Percentiles rank a stretch among this genome's conserved stretches.
Evolutionary conservation across 306 rosid genomes (phyloP).

Genomic region (Lathyrus tuberosus): DNA sequence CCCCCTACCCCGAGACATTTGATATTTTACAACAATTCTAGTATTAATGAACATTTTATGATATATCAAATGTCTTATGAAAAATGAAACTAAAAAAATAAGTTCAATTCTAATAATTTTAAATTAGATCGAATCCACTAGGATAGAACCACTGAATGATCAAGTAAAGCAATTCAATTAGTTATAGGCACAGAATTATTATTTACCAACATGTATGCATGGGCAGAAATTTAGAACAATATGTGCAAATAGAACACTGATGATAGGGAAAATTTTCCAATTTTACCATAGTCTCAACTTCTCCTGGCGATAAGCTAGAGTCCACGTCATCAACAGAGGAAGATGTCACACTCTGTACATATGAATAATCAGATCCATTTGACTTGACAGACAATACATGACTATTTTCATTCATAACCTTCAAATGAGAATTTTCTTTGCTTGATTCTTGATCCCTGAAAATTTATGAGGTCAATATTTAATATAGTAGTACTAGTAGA

Average conservation of each 20-base stretch:
- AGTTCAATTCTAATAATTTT: no score
- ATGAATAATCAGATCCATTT: conserved; percentile 49
- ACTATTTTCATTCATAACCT: conserved; percentile 40
- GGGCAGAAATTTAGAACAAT: conserved; percentile 25
- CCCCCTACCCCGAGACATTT: no score
- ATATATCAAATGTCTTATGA: no score
- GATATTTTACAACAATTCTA: no score
- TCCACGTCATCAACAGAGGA: conserved; percentile 49
- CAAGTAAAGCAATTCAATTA: no score
- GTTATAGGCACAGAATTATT: neutral
- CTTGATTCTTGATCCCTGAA: conserved; percentile 49
- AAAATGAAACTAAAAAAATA: no score
- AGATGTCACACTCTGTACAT: conserved; percentile 45
- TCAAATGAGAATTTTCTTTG: conserved; percentile 36
- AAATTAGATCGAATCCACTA: no score
- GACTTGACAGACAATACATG: conserved; percentile 43
- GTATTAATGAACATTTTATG: no score
- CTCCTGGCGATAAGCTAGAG: conserved; percentile 42
- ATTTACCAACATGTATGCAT: conserved; percentile 25
- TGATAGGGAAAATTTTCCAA: conserved; percentile 20
- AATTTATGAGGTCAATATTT: conserved; percentile 35
- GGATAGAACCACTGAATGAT: no score
- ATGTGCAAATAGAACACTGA: conserved; percentile 29
- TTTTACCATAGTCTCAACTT: conserved; percentile 49
- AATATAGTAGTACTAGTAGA: conserved; percentile 1